Evolutionary conservation across 2,329 filamentous ascomycete species (phyloP), one percentile per base, ranked within the genome.

Genomic region (Trichophyton verrucosum): DNA sequence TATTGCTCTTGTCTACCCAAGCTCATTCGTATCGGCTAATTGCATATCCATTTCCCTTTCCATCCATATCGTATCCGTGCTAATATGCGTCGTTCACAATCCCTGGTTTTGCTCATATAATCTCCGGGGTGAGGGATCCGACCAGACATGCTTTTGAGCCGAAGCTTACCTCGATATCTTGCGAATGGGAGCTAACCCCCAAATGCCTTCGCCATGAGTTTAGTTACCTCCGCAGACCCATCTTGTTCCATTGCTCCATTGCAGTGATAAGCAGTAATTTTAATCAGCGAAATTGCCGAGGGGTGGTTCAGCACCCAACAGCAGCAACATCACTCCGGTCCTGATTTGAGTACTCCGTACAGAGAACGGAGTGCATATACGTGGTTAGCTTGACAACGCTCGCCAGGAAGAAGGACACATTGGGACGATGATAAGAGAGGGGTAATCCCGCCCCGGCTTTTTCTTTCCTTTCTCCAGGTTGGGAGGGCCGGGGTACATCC

Each of bases 371-470:
- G 27, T 6, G 27, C 27, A 30, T 30, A 33, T 53, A 20, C 24
- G 30, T 55, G 24, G 27, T 55, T 38, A 36, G 27, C 51, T 36
- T 55, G 27, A 36, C 49, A 55, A 20, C 17, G 51, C 51, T 15
- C 1, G 49, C 22, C 27, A 17, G 40, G 49, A 33, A 33, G 33
- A 38, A 13, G 11, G 9, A 33, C 27, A 33, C 27, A 51, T 15
- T 51, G 20, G 20, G 20, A 22, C 15, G 30, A 55, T 55, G 27
- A 55, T 2, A 17, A 27, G 51, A 55, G 51, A 55, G 51, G 51
- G 51, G 51, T 55, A 55, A 55, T 36, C 51, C 51, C 15, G 51
- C 51, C 51, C 51, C 51, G 51, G 51, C 51, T 38, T 55, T 53
- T 55, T 20, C 51, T 55, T 53, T 53, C 13, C n/a, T 27, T 55